Percentiles rank a stretch among this genome's conserved stretches.
phyloP scores from a whole-genome alignment of 2,329 filamentous ascomycete species.

The Calonectria hongkongensis region DNA sequence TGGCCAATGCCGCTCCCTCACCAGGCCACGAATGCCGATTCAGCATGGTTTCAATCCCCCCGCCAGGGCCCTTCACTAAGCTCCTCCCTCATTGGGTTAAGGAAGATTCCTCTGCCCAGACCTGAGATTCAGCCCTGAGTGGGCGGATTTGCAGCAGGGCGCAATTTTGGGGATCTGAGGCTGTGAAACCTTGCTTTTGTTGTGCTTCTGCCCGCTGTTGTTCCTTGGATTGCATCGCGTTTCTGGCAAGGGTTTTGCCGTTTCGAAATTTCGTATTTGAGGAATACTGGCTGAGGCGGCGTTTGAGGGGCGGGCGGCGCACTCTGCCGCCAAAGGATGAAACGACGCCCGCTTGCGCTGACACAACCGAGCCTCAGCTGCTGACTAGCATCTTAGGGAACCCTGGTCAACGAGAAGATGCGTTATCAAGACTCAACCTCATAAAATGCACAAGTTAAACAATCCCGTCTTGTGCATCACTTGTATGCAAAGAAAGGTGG shows the following conservation, averaged over 20 bases:
- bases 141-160: constrained; percentile 8
- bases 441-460: neutral
- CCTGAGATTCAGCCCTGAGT: neutral
- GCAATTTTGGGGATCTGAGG: constrained; percentile 1
- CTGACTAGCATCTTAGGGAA: neutral
- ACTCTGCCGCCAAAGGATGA: neutral
- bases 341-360: neutral
- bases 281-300: neutral
- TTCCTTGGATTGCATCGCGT: neutral
- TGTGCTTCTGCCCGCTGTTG: neutral
- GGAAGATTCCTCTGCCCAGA: neutral
- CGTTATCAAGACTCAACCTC: neutral
- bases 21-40: neutral
- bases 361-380: neutral
- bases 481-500: neutral
- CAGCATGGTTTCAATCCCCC: neutral
- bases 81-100: constrained; percentile 5
- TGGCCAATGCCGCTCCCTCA: neutral
- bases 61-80: neutral
- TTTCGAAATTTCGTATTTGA: neutral
- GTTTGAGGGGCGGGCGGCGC: neutral
- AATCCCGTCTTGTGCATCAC: neutral
- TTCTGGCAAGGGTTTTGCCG: neutral
- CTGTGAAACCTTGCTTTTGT: neutral
- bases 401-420: neutral